Base-by-base conservation (phyloP, 2,329 filamentous ascomycete species). In the Fusarium chuoi region DNA sequence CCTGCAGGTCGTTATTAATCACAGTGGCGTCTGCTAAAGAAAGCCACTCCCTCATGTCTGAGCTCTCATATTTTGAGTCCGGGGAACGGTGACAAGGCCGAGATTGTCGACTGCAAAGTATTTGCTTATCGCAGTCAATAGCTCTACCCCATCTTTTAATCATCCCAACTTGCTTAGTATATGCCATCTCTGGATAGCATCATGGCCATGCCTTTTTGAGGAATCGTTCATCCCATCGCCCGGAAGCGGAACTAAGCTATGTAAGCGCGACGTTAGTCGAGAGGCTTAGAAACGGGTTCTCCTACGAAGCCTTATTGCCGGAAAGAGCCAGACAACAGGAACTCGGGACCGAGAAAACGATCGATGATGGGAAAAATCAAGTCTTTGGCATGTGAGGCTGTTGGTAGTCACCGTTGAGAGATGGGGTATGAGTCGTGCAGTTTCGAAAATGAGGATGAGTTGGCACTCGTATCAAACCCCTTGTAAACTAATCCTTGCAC, bases 211-310 rank as follows among this genome's bases (percentile, higher is more conserved):
- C 49, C 59, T 57, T 26, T 57, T 56, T 48, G 30, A 62, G 39
- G 28, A 35, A 45, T 39, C 39, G 13, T 65, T 55, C 57, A 52
- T 71, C 68, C 51, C 39, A 44, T 62, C 26, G 41, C 56, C 67
- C 51, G 55, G 24, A 58, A 54, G 38, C 51, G 62, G 61, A 70
- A 56, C 38, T 18, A 35, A 41, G 14, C 39, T 39, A 44, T 17
- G 26, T 39, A 45, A 54, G 33, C 62, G 24, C 14, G 24, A 15
- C 33, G 18, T 20, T 51, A 63, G 35, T 33, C 28, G 28, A 41
- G 26, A 26, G 48, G 44, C 51, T 46, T 54, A 38, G 14, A 54
- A 36, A 39, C 28, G 67, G 24, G 35, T 22, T 35, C 18, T 54
- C 17, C 17, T 9, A 20, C 24, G 12, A n/a, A 26, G 26, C 22